These are phyloP conservation scores for Exophiala sideris DNA, from an alignment of 2,329 filamentous ascomycete genomes.

Conservation along the genomic window DNA sequence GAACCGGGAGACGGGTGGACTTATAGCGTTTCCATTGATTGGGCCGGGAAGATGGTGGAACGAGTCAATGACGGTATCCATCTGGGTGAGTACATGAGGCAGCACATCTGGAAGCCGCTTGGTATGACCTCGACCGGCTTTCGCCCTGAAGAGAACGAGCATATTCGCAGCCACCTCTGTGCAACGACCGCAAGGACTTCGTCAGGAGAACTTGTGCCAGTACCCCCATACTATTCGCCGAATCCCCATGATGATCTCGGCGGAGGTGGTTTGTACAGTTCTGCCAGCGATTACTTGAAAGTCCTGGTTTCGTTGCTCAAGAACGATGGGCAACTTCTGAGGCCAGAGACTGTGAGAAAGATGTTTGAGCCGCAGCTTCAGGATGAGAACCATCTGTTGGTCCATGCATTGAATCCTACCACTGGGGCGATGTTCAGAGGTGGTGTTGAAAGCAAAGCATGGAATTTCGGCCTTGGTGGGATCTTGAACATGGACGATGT, in stretches of 20 bases:
- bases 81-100: conserved; percentile 45
- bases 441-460: conserved; percentile 7
- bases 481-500: conserved; percentile 19
- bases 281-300: conserved; percentile 32
- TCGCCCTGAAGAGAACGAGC: conserved; percentile 9
- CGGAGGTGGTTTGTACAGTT: conserved; percentile 43
- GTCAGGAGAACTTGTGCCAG: conserved; percentile 36
- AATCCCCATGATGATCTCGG: conserved; percentile 41
- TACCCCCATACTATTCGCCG: conserved; percentile 40
- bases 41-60: conserved; percentile 50
- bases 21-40: conserved; percentile 52
- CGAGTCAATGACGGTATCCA: conserved; percentile 39
- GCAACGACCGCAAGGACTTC: conserved; percentile 41
- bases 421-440: conserved; percentile 9
- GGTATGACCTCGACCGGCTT: conserved; percentile 35
- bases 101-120: conserved; percentile 46
- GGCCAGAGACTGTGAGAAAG: conserved; percentile 25
- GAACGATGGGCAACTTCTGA: conserved; percentile 34
- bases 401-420: background rate
- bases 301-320: conserved; percentile 32
- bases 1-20: conserved; percentile 52
- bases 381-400: conserved; percentile 2
- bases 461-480: conserved; percentile 22
- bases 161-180: conserved; percentile 13
- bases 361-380: conserved; percentile 24